These are phyloP conservation scores for Lathyrus tuberosus DNA, from an alignment of 306 rosid species.

Conservation along the genomic window DNA sequence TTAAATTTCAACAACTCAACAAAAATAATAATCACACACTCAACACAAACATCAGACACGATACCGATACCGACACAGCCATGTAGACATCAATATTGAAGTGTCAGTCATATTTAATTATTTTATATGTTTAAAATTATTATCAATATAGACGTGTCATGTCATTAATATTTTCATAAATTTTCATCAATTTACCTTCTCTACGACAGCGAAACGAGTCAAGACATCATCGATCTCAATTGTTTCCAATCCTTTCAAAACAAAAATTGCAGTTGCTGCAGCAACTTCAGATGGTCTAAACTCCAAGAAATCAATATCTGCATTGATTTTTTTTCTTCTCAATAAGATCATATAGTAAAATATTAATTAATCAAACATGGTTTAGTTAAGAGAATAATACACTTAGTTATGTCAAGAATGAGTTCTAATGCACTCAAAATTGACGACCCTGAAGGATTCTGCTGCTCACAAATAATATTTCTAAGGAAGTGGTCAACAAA, in stretches of 20 bases:
- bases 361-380: too few species aligned
- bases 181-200: constrained; percentile 54
- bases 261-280: constrained; percentile 71
- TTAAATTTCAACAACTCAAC: constrained; percentile 12
- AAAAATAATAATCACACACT: not conserved
- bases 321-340: constrained; percentile 42
- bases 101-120: too few species aligned
- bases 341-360: constrained; percentile 11
- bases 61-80: not conserved
- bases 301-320: constrained; percentile 87
- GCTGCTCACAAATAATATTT: constrained; percentile 47
- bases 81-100: not conserved
- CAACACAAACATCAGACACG: not conserved
- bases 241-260: constrained; percentile 50
- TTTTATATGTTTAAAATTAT: too few species aligned
- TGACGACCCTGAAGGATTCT: constrained; percentile 27
- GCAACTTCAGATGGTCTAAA: constrained; percentile 87
- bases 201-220: constrained; percentile 48
- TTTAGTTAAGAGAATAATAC: constrained; percentile 37
- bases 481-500: constrained; percentile 65
- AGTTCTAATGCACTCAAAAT: constrained; percentile 50
- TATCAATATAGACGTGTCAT: not conserved
- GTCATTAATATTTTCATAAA: too few species aligned
- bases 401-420: constrained; percentile 52
- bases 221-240: constrained; percentile 51